Percentiles rank a stretch among this genome's conserved stretches.
Evolutionary conservation across 148 eudicot species (phyloP).

Genomic region (Rhododendron henanense): DNA sequence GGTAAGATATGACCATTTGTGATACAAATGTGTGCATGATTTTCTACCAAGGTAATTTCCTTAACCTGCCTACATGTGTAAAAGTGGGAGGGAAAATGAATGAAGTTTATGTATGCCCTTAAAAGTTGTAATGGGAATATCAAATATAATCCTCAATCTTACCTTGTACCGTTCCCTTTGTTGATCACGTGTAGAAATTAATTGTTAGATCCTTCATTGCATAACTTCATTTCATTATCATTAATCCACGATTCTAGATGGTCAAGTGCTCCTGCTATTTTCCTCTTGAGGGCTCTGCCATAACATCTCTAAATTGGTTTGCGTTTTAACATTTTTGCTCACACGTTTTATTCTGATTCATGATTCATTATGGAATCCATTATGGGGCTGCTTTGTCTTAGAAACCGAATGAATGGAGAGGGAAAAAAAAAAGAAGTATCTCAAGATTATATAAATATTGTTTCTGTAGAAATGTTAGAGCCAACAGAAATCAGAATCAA

Average conservation of each 20-base stretch:
- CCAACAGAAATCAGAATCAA: too few relatives aligned
- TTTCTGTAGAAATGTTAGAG: too few relatives aligned
- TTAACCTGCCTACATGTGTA: neutral
- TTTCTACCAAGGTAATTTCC: neutral
- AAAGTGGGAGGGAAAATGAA: neutral
- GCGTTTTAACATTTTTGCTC: neutral
- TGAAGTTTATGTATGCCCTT: neutral
- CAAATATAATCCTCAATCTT: neutral
- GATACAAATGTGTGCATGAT: neutral
- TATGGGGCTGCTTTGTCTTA: neutral
- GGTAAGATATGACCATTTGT: neutral
- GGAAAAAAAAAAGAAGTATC: too few relatives aligned
- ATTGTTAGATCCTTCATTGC: neutral
- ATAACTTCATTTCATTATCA: neutral
- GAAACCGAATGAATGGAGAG: too few relatives aligned
- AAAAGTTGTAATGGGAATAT: neutral
- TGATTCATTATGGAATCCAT: neutral
- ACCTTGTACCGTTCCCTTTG: neutral
- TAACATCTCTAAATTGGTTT: neutral
- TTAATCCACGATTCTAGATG: neutral
- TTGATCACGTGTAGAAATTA: neutral
- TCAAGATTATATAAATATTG: too few relatives aligned
- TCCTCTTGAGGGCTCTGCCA: neutral
- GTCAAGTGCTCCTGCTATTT: neutral
- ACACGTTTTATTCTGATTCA: neutral